Conservation (phyloP, 2,329 filamentous ascomycete species). For the Aphanocladium album region DNA sequence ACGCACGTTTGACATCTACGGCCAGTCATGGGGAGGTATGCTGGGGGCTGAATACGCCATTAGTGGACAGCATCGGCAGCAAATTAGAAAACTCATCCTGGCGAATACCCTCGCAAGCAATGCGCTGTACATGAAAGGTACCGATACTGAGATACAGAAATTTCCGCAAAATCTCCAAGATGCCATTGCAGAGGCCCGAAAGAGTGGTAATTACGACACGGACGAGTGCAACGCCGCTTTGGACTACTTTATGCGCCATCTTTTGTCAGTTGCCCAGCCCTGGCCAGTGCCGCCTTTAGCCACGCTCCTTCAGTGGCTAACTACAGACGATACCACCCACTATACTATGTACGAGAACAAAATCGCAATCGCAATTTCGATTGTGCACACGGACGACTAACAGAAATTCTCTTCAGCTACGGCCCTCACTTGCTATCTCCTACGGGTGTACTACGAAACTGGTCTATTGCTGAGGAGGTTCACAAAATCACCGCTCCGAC, state of each 20-base stretch:
- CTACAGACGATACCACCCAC: slow-evolving; percentile 21
- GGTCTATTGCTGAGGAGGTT: not conserved
- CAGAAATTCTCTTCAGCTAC: not conserved
- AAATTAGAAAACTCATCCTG: slow-evolving; percentile 25
- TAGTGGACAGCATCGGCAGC: slow-evolving; percentile 15
- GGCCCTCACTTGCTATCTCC: not conserved
- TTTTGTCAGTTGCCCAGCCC: slow-evolving; percentile 21
- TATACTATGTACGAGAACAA: slow-evolving; percentile 22
- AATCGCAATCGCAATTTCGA: no score
- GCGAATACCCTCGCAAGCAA: slow-evolving; percentile 27
- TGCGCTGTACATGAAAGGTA: slow-evolving; percentile 18
- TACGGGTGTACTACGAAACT: not conserved
- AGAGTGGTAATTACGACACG: slow-evolving; percentile 22
- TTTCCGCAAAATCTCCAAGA: slow-evolving; percentile 20
- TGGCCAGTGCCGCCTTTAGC: slow-evolving; percentile 31
- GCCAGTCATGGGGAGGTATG: slow-evolving; percentile 52
- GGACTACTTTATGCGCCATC: slow-evolving; percentile 26
- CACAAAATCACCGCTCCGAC: not conserved
- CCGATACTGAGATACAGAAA: slow-evolving; percentile 11
- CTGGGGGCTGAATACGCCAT: slow-evolving; percentile 39
- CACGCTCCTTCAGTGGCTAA: slow-evolving; percentile 25
- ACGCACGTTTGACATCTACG: slow-evolving; percentile 36
- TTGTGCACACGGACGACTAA: no score
- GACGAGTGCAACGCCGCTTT: slow-evolving; percentile 27
- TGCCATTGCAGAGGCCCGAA: slow-evolving; percentile 21